Conservation (phyloP, 1,284 basidiomycete species). For the Melampsora larici-populina region DNA sequence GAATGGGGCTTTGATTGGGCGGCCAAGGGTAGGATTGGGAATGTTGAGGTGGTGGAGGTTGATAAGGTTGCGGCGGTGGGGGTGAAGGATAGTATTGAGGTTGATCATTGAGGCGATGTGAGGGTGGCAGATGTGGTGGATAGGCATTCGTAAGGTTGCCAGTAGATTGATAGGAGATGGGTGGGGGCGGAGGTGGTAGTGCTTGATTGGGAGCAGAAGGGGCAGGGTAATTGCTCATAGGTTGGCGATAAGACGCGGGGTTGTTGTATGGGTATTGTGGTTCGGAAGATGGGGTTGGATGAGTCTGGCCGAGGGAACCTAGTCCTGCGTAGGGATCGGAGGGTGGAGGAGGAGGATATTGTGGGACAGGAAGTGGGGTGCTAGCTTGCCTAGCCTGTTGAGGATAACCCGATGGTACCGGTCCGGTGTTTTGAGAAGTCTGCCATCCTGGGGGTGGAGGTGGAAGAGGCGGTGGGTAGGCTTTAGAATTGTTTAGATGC, state of each 20-base stretch:
- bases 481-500: conserved; percentile 44
- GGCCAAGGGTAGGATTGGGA: not conserved
- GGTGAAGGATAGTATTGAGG: conserved; percentile 11
- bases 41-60: conserved; percentile 43
- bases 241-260: conserved; percentile 5
- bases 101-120: conserved; percentile 37
- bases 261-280: conserved; percentile 42
- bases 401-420: conserved; percentile 29
- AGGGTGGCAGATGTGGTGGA: conserved; percentile 50
- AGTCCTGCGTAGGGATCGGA: conserved; percentile 17
- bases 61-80: conserved; percentile 48
- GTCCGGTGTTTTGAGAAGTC: conserved; percentile 22
- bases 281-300: conserved; percentile 46
- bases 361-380: not conserved
- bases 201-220: conserved; percentile 18
- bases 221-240: not conserved
- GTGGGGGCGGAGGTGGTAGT: conserved; percentile 45
- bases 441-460: conserved; percentile 43
- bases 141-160: conserved; percentile 44
- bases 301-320: conserved; percentile 10
- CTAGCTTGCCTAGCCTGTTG: conserved; percentile 22
- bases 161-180: conserved; percentile 45
- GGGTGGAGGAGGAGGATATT: conserved; percentile 25
- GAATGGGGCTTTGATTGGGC: not conserved
- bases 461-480: conserved; percentile 33